These are phyloP conservation scores for Rhypophila decipiens DNA, from an alignment of 495 filamentous ascomycete species.

Conservation along the genomic window DNA sequence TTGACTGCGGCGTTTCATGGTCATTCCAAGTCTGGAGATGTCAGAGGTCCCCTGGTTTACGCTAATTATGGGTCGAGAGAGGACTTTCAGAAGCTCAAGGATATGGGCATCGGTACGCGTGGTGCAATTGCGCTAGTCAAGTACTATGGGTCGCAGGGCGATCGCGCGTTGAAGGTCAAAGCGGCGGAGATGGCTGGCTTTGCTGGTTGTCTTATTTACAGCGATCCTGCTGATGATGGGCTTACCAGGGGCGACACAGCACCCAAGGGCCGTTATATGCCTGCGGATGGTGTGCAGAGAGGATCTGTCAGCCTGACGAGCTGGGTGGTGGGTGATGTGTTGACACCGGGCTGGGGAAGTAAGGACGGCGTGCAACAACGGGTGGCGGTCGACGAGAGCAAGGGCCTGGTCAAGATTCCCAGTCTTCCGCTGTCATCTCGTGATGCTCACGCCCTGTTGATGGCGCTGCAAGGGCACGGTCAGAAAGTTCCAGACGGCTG, in stretches of 20 bases:
- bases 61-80: slow-evolving; percentile 83
- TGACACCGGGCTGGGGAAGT: slow-evolving; percentile 82
- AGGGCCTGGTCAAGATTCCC: slow-evolving; percentile 73
- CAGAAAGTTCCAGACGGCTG: slow-evolving; percentile 63
- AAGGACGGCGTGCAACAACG: slow-evolving; percentile 59
- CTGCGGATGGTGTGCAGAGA: slow-evolving; percentile 72
- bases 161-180: slow-evolving; percentile 77
- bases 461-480: slow-evolving; percentile 71
- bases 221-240: slow-evolving; percentile 76
- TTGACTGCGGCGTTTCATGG: slow-evolving; percentile 79
- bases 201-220: slow-evolving; percentile 84
- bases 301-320: slow-evolving; percentile 78
- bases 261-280: slow-evolving; percentile 71
- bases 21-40: slow-evolving; percentile 80
- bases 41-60: slow-evolving; percentile 88
- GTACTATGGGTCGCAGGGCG: slow-evolving; percentile 66
- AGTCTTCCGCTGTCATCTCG: slow-evolving; percentile 83
- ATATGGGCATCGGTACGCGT: slow-evolving; percentile 63
- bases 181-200: slow-evolving; percentile 81
- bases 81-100: slow-evolving; percentile 68
- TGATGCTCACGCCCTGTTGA: slow-evolving; percentile 75
- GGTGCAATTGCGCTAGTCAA: slow-evolving; percentile 82
- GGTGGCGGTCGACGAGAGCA: slow-evolving; percentile 60
- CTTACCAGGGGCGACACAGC: slow-evolving; percentile 61
- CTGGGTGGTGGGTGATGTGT: slow-evolving; percentile 79